Conservation (phyloP, 176 grass and related monocot species). For the Aegilops umbellulata region DNA sequence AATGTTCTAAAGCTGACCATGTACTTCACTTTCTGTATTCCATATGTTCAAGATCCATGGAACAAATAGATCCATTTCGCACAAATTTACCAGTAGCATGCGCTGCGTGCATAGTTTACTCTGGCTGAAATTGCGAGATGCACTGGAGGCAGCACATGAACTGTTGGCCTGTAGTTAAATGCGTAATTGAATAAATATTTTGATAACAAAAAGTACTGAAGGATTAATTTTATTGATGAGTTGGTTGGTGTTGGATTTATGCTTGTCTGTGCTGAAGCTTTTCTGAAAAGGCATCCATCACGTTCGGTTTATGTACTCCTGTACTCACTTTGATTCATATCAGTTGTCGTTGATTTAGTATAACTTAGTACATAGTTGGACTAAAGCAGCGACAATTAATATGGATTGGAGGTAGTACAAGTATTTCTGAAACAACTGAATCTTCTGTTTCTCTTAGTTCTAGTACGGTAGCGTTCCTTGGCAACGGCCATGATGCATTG, state of each 20-base stretch:
- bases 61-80: constrained; percentile 21
- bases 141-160: background rate
- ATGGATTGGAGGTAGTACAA: background rate
- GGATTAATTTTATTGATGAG: background rate
- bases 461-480: background rate
- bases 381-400: too few relatives aligned
- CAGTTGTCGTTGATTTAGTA: too few relatives aligned
- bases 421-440: background rate
- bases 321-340: too few relatives aligned
- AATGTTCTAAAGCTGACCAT: constrained; percentile 60
- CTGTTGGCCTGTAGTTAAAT: background rate
- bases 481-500: too few relatives aligned
- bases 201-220: background rate
- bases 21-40: constrained; percentile 43
- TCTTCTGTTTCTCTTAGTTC: background rate
- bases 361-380: too few relatives aligned
- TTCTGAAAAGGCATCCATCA: background rate
- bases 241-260: background rate
- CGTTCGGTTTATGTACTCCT: too few relatives aligned
- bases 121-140: background rate
- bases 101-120: background rate
- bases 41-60: constrained; percentile 35
- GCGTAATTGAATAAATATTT: background rate
- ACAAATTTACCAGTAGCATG: background rate
- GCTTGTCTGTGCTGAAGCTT: background rate